Conservation (phyloP, 2,329 filamentous ascomycete species). For the Pestalotiopsis fici region DNA sequence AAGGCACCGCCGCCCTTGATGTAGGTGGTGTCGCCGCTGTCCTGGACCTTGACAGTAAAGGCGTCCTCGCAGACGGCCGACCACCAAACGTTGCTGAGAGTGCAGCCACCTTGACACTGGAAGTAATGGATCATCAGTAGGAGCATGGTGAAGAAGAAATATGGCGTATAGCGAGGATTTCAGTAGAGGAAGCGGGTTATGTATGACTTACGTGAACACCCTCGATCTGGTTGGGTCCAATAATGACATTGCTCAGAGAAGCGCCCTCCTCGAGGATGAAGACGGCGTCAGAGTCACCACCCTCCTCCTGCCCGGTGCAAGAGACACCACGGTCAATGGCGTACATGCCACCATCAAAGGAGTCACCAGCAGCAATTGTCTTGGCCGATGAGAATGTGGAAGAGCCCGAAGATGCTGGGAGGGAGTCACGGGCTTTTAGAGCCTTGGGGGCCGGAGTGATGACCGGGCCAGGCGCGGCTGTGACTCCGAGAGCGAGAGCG, state of each 20-base stretch:
- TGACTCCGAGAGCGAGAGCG: slow-evolving; percentile 15
- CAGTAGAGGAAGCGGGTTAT: too few relatives aligned
- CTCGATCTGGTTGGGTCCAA: slow-evolving; percentile 39
- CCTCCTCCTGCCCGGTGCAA: slow-evolving; percentile 44
- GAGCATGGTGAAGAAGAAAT: background rate
- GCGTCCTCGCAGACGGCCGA: slow-evolving; percentile 37
- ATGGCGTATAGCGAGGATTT: too few relatives aligned
- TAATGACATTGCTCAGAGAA: slow-evolving; percentile 36
- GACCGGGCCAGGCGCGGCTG: slow-evolving; percentile 1
- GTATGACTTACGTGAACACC: slow-evolving; percentile 31
- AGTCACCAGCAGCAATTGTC: slow-evolving; percentile 17
- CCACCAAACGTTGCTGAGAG: slow-evolving; percentile 34
- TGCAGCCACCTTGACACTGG: slow-evolving; percentile 29
- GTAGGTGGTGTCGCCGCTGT: slow-evolving; percentile 9
- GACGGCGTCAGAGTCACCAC: slow-evolving; percentile 39
- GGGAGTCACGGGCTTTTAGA: background rate
- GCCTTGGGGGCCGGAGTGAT: slow-evolving; percentile 4
- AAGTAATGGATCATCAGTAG: background rate
- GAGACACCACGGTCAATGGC: slow-evolving; percentile 44
- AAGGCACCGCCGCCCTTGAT: slow-evolving; percentile 26
- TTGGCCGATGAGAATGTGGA: slow-evolving; percentile 11
- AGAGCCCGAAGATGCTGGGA: slow-evolving; percentile 6
- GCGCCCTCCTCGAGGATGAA: slow-evolving; percentile 27
- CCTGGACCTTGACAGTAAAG: slow-evolving; percentile 8
- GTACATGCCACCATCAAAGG: slow-evolving; percentile 47